Conservation (phyloP, 2,329 filamentous ascomycete species). For the Pseudocercospora musae region DNA sequence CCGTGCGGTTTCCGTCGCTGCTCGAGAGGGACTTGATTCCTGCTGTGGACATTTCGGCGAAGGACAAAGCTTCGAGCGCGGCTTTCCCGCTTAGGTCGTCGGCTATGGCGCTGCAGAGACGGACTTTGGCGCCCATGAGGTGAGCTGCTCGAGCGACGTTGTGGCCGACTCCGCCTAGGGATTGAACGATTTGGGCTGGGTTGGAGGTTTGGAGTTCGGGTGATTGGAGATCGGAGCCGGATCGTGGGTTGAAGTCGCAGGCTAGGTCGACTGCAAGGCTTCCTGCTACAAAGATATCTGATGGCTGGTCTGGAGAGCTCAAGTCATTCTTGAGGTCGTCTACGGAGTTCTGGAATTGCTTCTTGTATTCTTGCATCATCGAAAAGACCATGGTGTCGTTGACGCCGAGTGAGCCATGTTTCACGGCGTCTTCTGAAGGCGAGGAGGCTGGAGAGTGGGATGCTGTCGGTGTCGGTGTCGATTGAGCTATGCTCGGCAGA, state of each 20-base stretch:
- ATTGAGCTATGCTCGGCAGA: neutral
- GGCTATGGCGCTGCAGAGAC: conserved; percentile 76
- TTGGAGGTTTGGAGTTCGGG: conserved; percentile 77
- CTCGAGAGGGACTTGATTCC: conserved; percentile 53
- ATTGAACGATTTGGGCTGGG: conserved; percentile 73
- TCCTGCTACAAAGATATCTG: conserved; percentile 82
- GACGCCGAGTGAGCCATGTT: neutral
- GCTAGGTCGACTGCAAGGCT: conserved; percentile 61
- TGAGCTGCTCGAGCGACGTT: conserved; percentile 87
- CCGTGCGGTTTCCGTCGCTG: conserved; percentile 61
- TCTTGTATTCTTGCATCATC: neutral
- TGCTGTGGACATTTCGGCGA: conserved; percentile 61
- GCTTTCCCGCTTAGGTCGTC: conserved; percentile 75
- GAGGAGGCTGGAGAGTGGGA: neutral
- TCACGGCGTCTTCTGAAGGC: neutral
- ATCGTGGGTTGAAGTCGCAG: conserved; percentile 21
- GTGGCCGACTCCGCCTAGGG: conserved; percentile 84
- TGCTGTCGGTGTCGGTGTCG: neutral
- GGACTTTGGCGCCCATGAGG: conserved; percentile 62
- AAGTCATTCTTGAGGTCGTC: neutral
- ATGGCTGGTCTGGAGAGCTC: conserved; percentile 24
- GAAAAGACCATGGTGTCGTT: neutral
- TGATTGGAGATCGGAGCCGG: conserved; percentile 38
- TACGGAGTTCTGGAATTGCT: neutral
- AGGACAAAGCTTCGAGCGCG: conserved; percentile 63